A percentile compares a stretch with the other conserved stretches of the same genome.
Conservation (phyloP, 139 green algal species). For the Parachlorella kessleri region DNA sequence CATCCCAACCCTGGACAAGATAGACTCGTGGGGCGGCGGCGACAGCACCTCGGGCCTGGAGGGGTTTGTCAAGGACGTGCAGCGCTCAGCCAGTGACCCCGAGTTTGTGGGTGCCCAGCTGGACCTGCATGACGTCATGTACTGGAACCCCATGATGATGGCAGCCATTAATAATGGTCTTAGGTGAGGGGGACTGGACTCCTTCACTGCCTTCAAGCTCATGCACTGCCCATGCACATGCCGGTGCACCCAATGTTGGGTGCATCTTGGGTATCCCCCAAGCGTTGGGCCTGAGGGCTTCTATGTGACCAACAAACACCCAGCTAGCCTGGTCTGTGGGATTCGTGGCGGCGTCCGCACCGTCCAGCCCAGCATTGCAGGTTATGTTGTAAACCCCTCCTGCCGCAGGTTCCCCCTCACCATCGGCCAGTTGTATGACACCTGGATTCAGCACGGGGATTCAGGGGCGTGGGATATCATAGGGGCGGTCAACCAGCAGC, state of each 20-base stretch:
- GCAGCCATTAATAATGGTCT: neutral
- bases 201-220: too few species aligned
- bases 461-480: neutral
- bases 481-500: neutral
- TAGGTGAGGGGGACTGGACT: too few species aligned
- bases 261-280: too few species aligned
- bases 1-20: neutral
- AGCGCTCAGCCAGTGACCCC: neutral
- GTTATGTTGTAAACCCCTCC: too few species aligned
- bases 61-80: neutral
- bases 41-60: neutral
- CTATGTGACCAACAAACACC: too few species aligned
- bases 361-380: too few species aligned
- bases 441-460: neutral
- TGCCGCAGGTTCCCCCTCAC: neutral
- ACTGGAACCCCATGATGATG: neutral
- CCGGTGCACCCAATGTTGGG: too few species aligned
- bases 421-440: neutral
- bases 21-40: neutral
- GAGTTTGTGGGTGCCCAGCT: neutral
- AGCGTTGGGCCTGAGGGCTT: too few species aligned
- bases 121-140: neutral
- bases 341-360: too few species aligned
- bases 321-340: too few species aligned
- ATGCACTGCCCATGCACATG: too few species aligned